Evolutionary conservation across 352 stramenopile genomes (phyloP), one percentile per base, ranked within the genome.

Genomic region (Globisporangium canariense): DNA sequence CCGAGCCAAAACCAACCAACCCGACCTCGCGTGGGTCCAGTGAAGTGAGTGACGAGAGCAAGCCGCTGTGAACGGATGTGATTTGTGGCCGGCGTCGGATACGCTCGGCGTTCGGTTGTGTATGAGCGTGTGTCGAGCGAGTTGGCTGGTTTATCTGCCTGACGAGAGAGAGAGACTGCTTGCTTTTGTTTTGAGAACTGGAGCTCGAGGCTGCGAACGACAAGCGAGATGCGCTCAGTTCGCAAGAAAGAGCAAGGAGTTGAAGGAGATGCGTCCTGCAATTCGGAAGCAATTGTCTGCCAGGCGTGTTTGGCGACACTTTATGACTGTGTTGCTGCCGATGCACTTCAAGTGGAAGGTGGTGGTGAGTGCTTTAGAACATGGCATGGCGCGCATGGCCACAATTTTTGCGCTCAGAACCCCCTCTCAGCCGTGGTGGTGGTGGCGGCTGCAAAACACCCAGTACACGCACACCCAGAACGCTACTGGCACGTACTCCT

Each of bases 41-140:
- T 14, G 36, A 41, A 41, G 36, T 14, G 36, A 43, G 52, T 58
- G 52, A 57, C 51, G 51, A 58, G 32, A 30, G 30, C n/a, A 45
- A 30, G 13, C 14, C 41, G 14, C 30, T 14, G 52, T n/a, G 52
- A 11, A 58, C 52, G 52, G 52, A 58, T 58, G 45, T 58, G 52
- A 58, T 58, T 58, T 58, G 52, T 58, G 52, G 28, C 13, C 9
- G 25, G 3, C 16, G 28, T 3, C 18, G 38, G 52, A 58, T 58
- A 30, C 18, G 52, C 30, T 36, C 52, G 16, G 16, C 52, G 52
- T 58, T 10, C 52, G 32, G 10, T 58, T 58, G 52, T 58, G 51
- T 20, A 7, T 7, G 8, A 20, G 30, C 25, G 25, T 28, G 25
- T 28, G 25, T 28, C 25, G 30, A 10, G 14, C 20, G 20, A 28